These are phyloP conservation scores for Lobosporangium transversale DNA, from an alignment of 192 early-diverging fungal genomes.

Conservation along the genomic window DNA sequence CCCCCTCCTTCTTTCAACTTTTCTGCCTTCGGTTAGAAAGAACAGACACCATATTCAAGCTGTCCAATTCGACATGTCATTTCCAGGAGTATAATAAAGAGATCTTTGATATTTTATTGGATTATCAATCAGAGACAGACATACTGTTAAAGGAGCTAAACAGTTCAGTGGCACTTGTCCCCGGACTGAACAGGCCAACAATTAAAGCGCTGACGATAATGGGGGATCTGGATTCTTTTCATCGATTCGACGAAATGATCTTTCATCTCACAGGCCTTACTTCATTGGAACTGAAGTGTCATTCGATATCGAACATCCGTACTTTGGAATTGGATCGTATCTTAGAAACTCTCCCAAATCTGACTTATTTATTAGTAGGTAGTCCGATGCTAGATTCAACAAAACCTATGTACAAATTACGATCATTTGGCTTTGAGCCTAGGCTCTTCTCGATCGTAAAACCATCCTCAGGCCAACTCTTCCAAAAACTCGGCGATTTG, in stretches of 20 bases:
- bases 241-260: not conserved
- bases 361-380: not conserved
- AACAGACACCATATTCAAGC: not conserved
- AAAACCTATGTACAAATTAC: not conserved
- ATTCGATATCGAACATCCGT: not conserved
- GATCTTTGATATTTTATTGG: not conserved
- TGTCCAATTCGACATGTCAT: not conserved
- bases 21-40: too few species aligned
- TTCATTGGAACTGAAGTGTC: not conserved
- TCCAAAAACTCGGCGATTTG: not conserved
- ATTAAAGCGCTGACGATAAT: not conserved
- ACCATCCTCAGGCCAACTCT: too few species aligned
- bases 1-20: too few species aligned
- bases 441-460: not conserved
- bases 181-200: not conserved
- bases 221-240: not conserved
- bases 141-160: not conserved
- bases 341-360: not conserved
- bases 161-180: not conserved
- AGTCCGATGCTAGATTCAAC: not conserved
- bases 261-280: not conserved
- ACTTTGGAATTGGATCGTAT: not conserved
- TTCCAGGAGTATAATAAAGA: too few species aligned
- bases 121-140: not conserved
- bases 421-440: not conserved